Base-by-base conservation (phyloP, 1,284 basidiomycete genomes). In the Pseudomicrostroma phylloplanum region DNA sequence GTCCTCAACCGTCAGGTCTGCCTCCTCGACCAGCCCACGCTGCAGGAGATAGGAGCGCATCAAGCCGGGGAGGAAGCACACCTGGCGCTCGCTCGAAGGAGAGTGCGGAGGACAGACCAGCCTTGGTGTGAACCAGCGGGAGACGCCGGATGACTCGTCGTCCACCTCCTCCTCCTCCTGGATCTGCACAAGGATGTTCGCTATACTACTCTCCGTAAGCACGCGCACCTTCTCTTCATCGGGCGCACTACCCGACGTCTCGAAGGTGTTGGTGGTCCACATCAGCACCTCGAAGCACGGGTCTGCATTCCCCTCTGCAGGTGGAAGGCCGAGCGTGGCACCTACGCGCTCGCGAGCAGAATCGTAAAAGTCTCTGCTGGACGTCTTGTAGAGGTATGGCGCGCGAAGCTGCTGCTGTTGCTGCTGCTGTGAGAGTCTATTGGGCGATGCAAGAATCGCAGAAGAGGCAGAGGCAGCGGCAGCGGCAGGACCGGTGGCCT, bases 211-310 rank as follows among this genome's bases (percentile, higher is more conserved):
- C 25, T 54, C 51, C 15, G 51, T 54, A 2, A 54, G 21, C 8
- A 19, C 4, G 13, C 21, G 15, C 43, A 17, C 21, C 15, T 21
- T 48, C 12, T 13, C 17, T n/a, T 6, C 43, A n/a, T n/a, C 43
- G 4, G 12, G 12, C 43, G 43, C 43, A 36, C 30, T 36, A 9
- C 30, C 30, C 9, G 30, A 36, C 30, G 30, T 9, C 43, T 48
- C 43, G 17, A 3, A 4, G 15, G 43, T 48, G 43, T 4, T 17
- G 6, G 15, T 17, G n/a, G 17, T 54, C 51, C 51, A 54, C 21
- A 54, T 21, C n/a, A 54, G 21, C 21, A 54, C 51, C 21, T 54
- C 51, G 13, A 54, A 54, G 46, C 17, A n/a, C n/a, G 46, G 46
- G n/a, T 48, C 46, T n/a, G 46, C 46, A 23, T 48, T 23, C 17